Percentiles rank a stretch among this genome's conserved stretches.
phyloP scores from a whole-genome alignment of 768 basidiomycete species.

The Amanita exitialis region DNA sequence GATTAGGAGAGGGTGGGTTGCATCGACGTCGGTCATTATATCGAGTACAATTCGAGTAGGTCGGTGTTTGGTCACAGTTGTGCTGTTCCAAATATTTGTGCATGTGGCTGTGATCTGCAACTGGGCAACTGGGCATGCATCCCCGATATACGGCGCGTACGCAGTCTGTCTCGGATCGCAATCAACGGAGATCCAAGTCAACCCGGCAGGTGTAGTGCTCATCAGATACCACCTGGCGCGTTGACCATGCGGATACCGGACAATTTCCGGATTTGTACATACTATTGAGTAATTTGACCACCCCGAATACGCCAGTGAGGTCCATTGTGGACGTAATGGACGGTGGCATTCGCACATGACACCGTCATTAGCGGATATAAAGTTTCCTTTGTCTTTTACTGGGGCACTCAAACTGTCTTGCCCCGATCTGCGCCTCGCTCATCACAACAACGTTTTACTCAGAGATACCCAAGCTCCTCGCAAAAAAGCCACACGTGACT shows the following conservation, averaged over 20 bases:
- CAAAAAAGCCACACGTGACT: constrained; percentile 2
- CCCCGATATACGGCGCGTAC: not conserved
- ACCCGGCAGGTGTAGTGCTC: too few relatives aligned
- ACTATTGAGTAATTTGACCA: not conserved
- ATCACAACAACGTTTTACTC: constrained; percentile 1
- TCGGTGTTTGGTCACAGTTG: constrained; percentile 8
- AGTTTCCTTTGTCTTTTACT: not conserved
- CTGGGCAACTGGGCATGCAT: not conserved
- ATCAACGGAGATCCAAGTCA: not conserved
- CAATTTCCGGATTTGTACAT: not conserved
- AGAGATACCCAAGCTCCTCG: not conserved
- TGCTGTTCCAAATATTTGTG: constrained; percentile 1
- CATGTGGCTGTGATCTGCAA: constrained; percentile 1
- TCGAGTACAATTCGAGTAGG: constrained; percentile 12
- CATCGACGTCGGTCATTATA: constrained; percentile 46
- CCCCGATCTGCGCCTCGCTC: not conserved
- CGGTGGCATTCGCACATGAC: not conserved
- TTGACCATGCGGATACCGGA: too few relatives aligned
- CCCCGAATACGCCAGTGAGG: too few relatives aligned
- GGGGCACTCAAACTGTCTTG: not conserved
- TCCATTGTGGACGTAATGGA: not conserved
- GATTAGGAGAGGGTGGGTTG: constrained; percentile 28
- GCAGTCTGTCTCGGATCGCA: not conserved
- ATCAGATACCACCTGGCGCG: too few relatives aligned
- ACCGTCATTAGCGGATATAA: not conserved